Conservation (phyloP, 2,329 filamentous ascomycete genomes). For the Calcarisporium arbuscula region DNA sequence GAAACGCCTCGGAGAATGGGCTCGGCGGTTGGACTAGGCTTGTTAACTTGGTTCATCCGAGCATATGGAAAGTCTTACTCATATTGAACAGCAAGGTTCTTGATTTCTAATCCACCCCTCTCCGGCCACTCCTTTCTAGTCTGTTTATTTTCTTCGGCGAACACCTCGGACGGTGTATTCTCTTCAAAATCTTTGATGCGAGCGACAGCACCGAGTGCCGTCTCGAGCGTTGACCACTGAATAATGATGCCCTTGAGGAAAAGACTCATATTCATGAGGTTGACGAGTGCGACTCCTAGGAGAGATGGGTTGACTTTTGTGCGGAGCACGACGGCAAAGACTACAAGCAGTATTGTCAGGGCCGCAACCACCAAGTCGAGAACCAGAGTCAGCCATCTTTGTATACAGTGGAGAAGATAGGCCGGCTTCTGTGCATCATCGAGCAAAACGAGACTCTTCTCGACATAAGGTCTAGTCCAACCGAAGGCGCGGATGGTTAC, state of each 20-base stretch:
- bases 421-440: slow-evolving; percentile 45
- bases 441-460: slow-evolving; percentile 28
- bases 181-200: slow-evolving; percentile 21
- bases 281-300: slow-evolving; percentile 30
- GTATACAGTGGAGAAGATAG: slow-evolving; percentile 45
- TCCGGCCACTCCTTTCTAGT: slow-evolving; percentile 16
- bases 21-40: slow-evolving; percentile 12
- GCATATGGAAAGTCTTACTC: slow-evolving; percentile 14
- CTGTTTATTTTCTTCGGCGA: slow-evolving; percentile 9
- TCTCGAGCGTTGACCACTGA: slow-evolving; percentile 23
- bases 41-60: slow-evolving; percentile 1
- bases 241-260: slow-evolving; percentile 21
- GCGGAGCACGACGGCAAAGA: slow-evolving; percentile 30
- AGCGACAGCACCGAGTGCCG: slow-evolving; percentile 22
- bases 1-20: slow-evolving; percentile 23
- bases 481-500: slow-evolving; percentile 32
- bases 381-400: slow-evolving; percentile 46
- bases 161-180: slow-evolving; percentile 17
- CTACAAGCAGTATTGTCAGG: slow-evolving; percentile 31
- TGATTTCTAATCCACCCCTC: slow-evolving; percentile 16
- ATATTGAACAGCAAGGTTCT: slow-evolving; percentile 18
- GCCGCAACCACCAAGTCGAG: slow-evolving; percentile 44
- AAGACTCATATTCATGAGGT: slow-evolving; percentile 21
- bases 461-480: slow-evolving; percentile 28
- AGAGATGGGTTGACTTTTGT: slow-evolving; percentile 24